Base-by-base conservation (phyloP, 306 rosid species). In the Dalbergia cultrata region DNA sequence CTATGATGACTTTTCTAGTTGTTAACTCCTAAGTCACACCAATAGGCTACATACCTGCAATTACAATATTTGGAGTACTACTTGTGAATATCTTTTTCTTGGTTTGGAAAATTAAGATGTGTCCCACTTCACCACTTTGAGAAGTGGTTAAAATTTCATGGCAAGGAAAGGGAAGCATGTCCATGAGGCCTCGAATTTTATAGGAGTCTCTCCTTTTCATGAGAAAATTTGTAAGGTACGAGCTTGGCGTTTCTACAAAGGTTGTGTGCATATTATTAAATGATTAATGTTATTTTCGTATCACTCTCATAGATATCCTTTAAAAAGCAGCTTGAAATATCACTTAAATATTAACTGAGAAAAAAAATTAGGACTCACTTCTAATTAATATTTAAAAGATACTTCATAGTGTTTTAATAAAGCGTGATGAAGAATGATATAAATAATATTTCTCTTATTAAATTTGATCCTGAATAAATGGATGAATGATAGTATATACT, bases 141-240 rank as follows among this genome's bases (percentile, higher is more conserved):
- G 79, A 81, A 75, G 67, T 67, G 76, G 80, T 59, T 70, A 54
- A 86, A 31, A 47, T 72, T 80, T 77, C 77, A 85, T 78, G 81
- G 83, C 74, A 79, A 72, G 81, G 81, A 84, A 88, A 83, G 89
- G 89, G 83, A 82, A 61, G 93, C 97, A 90, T 88, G 93, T 89
- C 91, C 89, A 62, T 81, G 79, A 64, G 77, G 80, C 89, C 90
- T 84, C 53, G 82, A 90, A 84, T 83, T 84, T 80, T 77, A 81
- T 77, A 80, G 81, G 79, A 78, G 85, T 47, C 90, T 84, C 93
- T 87, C 65, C 93, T 91, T 91, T 93, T 90, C 80, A 89, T 86
- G 88, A 63, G 58, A 90, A 87, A 78, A 22, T 18, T 83, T 88
- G 90, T 70, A 72, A 87, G 84, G 70, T 85, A 81, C 57, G 64